Conservation (phyloP, 2,329 filamentous ascomycete genomes). For the Rhynchosporium secalis region DNA sequence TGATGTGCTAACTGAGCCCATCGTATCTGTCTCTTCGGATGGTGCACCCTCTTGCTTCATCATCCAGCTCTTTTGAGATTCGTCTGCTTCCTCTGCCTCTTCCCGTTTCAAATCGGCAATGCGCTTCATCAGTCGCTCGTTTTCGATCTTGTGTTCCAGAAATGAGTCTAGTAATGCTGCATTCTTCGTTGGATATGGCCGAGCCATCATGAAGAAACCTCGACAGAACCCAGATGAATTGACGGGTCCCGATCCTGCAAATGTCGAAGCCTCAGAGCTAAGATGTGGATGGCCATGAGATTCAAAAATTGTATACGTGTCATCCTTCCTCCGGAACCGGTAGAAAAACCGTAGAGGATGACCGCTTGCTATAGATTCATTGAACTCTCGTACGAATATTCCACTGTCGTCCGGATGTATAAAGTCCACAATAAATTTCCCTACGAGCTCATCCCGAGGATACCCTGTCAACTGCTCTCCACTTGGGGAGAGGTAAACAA, state of each 20-base stretch:
- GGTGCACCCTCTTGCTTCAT: conserved; percentile 56
- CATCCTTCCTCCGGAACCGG: conserved; percentile 74
- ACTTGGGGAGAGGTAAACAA: conserved; percentile 84
- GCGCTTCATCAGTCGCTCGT: conserved; percentile 79
- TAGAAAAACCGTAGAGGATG: conserved; percentile 82
- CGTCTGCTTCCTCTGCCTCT: conserved; percentile 76
- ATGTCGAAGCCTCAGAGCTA: conserved; percentile 64
- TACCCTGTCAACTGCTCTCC: conserved; percentile 75
- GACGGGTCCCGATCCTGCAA: conserved; percentile 50
- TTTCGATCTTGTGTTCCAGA: conserved; percentile 94
- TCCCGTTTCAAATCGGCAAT: conserved; percentile 84
- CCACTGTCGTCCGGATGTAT: conserved; percentile 84
- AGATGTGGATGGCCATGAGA: conserved; percentile 92
- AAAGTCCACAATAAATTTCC: conserved; percentile 75
- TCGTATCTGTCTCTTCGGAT: conserved; percentile 45
- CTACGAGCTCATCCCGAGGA: conserved; percentile 66
- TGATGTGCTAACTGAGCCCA: conserved; percentile 36
- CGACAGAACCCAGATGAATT: conserved; percentile 73
- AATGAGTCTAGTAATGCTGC: conserved; percentile 86
- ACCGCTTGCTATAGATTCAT: conserved; percentile 83
- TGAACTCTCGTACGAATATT: conserved; percentile 83
- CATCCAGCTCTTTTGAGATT: conserved; percentile 60
- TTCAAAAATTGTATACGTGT: conserved; percentile 78
- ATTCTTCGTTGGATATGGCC: conserved; percentile 87
- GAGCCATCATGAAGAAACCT: conserved; percentile 90